Evolutionary conservation across 2,329 filamentous ascomycete genomes (phyloP).

Genomic region (Ophiostoma sp.): DNA sequence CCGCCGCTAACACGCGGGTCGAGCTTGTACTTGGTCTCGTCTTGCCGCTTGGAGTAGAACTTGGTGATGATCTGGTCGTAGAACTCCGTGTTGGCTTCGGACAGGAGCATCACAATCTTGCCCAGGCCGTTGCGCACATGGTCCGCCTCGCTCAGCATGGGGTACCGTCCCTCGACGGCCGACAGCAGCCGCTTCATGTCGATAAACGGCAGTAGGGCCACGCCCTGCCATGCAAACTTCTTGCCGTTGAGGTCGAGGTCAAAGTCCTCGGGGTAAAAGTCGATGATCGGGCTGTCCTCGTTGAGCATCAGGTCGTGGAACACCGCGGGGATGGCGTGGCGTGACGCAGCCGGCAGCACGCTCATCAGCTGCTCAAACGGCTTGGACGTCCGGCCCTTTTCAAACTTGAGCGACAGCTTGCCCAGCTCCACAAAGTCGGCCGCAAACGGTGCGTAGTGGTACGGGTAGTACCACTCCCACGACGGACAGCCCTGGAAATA

Average conservation of each 20-base stretch:
- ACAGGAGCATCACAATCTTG: constrained; percentile 75
- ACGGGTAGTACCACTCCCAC: constrained; percentile 99
- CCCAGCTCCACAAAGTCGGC: constrained; percentile 84
- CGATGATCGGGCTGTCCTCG: constrained; percentile 83
- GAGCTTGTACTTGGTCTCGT: constrained; percentile 60
- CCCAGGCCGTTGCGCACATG: constrained; percentile 71
- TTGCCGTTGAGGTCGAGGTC: constrained; percentile 92
- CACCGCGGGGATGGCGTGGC: constrained; percentile 79
- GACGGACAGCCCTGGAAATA: constrained; percentile 98
- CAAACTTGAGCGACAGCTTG: constrained; percentile 73
- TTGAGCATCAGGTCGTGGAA: constrained; percentile 91
- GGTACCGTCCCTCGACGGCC: constrained; percentile 79
- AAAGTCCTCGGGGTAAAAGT: constrained; percentile 96
- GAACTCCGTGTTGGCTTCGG: constrained; percentile 69
- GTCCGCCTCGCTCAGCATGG: constrained; percentile 71
- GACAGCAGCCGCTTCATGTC: constrained; percentile 79
- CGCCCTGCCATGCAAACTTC: constrained; percentile 97
- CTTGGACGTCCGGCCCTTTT: constrained; percentile 76
- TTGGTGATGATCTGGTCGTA: constrained; percentile 79
- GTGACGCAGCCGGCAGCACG: constrained; percentile 86
- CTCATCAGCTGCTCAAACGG: constrained; percentile 99
- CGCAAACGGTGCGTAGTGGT: constrained; percentile 96
- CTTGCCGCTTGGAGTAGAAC: constrained; percentile 89
- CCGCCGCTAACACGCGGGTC: constrained; percentile 71
- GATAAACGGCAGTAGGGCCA: constrained; percentile 90